A percentile compares a stretch with the other conserved stretches of the same genome.
Conservation (phyloP, 2,329 filamentous ascomycete species). For the Diplocarpon rosae region DNA sequence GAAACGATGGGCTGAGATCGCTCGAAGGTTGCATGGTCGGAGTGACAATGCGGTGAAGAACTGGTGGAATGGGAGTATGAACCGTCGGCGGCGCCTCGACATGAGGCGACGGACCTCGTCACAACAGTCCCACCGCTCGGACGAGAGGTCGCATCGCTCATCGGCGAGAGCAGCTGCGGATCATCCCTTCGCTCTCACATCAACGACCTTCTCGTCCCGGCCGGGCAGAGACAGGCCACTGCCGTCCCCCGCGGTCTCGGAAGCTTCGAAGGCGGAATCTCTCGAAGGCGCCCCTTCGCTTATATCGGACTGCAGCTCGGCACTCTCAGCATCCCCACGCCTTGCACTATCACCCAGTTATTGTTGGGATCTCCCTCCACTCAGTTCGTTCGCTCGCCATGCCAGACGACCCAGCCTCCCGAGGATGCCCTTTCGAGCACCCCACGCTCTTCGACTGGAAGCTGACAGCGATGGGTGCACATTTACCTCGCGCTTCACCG, state of each 20-base stretch:
- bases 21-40: slow-evolving; percentile 66
- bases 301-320: slow-evolving; percentile 57
- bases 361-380: slow-evolving; percentile 24
- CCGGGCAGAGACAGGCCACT: slow-evolving; percentile 42
- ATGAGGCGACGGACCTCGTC: slow-evolving; percentile 23
- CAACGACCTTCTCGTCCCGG: slow-evolving; percentile 26
- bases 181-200: slow-evolving; percentile 5
- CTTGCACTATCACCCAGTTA: slow-evolving; percentile 24
- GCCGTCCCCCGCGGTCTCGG: slow-evolving; percentile 53
- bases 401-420: slow-evolving; percentile 24
- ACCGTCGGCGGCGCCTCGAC: slow-evolving; percentile 46
- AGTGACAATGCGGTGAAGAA: slow-evolving; percentile 97
- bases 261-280: slow-evolving; percentile 45
- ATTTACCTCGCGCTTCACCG: slow-evolving; percentile 16
- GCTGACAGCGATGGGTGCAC: slow-evolving; percentile 15
- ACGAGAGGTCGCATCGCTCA: slow-evolving; percentile 27
- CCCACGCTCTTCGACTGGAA: slow-evolving; percentile 18
- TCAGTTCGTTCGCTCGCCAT: slow-evolving; percentile 15
- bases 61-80: slow-evolving; percentile 94
- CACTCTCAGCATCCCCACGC: slow-evolving; percentile 47
- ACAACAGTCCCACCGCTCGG: slow-evolving; percentile 17
- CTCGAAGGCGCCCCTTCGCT: slow-evolving; percentile 55
- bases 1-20: slow-evolving; percentile 89
- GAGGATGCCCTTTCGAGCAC: slow-evolving; percentile 16
- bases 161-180: slow-evolving; percentile 18